phyloP scores from a whole-genome alignment of 23 red algal genomes.

The Pyropia yezoensis region DNA sequence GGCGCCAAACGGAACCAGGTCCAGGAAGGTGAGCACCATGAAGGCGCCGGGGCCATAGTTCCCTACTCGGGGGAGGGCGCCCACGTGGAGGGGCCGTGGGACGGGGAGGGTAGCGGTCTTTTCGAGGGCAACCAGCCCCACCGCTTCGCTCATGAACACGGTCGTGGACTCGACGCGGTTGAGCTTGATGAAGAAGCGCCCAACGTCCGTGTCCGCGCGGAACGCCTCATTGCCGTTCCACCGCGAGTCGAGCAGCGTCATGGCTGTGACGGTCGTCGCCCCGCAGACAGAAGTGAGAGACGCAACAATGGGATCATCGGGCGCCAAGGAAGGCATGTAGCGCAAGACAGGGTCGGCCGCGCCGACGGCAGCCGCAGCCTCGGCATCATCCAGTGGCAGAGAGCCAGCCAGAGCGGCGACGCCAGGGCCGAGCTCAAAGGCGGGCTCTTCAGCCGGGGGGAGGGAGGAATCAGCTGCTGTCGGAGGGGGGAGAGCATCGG shows the following conservation, averaged over 20 bases:
- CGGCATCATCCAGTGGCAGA: too few species aligned
- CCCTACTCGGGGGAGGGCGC: slow-evolving; percentile 3
- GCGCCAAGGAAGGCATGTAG: neutral
- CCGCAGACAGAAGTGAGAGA: neutral
- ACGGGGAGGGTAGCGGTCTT: slow-evolving; percentile 1
- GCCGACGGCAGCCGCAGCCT: neutral
- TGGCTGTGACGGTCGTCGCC: neutral
- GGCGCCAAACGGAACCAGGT: slow-evolving; percentile 6
- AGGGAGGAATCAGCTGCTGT: too few species aligned
- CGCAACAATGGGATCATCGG: neutral
- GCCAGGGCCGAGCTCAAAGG: too few species aligned
- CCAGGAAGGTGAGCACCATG: slow-evolving; percentile 1
- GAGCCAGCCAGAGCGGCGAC: too few species aligned
- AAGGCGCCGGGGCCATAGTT: slow-evolving; percentile 11
- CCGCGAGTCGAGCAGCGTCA: slow-evolving; percentile 2
- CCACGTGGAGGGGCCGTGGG: slow-evolving; percentile 3
- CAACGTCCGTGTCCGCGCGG: neutral
- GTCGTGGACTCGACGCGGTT: slow-evolving; percentile 5
- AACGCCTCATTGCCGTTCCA: slow-evolving; percentile 16
- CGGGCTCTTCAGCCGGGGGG: too few species aligned
- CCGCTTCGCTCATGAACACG: slow-evolving; percentile 13
- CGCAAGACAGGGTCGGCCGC: neutral
- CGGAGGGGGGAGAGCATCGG: too few species aligned
- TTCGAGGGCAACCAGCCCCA: neutral
- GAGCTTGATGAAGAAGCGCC: slow-evolving; percentile 6